Conservation (phyloP, 2,329 filamentous ascomycete species). For the Chaetomium sp. region DNA sequence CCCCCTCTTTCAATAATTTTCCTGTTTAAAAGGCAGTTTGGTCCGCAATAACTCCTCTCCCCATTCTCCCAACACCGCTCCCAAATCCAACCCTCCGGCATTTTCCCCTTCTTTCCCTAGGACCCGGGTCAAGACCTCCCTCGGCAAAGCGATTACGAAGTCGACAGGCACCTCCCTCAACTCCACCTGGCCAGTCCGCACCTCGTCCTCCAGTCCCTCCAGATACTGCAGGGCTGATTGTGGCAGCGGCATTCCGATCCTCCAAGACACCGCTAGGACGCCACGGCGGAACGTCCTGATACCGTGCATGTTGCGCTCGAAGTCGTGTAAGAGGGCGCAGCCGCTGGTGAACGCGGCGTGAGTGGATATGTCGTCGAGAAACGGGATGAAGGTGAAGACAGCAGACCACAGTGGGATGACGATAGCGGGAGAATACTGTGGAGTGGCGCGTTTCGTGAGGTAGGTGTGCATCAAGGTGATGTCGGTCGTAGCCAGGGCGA, state of each 20-base stretch:
- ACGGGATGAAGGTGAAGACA: background rate
- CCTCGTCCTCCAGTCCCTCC: background rate
- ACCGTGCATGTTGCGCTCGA: background rate
- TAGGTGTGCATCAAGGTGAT: background rate
- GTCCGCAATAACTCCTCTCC: background rate
- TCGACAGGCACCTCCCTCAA: background rate
- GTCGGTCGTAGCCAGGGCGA: background rate
- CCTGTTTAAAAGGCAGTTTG: background rate
- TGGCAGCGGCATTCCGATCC: background rate
- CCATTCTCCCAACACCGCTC: background rate
- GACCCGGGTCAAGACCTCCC: background rate
- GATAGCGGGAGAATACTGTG: background rate
- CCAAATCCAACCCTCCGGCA: background rate
- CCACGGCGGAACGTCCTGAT: background rate
- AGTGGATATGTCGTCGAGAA: background rate
- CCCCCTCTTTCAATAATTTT: background rate
- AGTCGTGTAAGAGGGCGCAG: background rate
- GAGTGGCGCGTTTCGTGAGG: background rate
- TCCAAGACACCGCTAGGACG: background rate
- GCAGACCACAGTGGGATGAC: background rate
- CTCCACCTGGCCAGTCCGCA: background rate
- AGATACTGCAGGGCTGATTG: background rate
- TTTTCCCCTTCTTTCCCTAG: background rate
- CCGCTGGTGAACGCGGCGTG: background rate
- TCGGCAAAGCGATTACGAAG: background rate